These are phyloP conservation scores for Aquilaria agallochum DNA, from an alignment of 441 rosid genomes.

Conservation along the genomic window DNA sequence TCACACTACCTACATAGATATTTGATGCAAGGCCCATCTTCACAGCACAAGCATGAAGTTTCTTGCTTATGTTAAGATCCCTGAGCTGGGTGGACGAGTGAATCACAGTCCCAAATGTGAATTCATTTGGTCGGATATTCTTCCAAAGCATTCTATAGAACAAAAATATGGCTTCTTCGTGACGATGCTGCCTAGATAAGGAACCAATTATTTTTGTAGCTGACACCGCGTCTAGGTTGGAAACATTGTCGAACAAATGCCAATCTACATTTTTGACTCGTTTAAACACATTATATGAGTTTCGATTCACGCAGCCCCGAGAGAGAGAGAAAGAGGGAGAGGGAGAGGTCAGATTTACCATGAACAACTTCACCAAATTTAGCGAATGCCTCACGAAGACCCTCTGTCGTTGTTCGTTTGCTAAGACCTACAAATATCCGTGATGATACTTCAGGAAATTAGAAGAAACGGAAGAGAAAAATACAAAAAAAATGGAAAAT, in stretches of 20 bases:
- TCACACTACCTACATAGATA: conserved; percentile 71
- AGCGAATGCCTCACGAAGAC: not conserved
- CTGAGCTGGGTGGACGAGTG: conserved; percentile 36
- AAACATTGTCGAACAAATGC: conserved; percentile 49
- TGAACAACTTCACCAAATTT: conserved; percentile 4
- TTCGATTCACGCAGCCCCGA: not conserved
- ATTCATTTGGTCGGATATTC: conserved; percentile 54
- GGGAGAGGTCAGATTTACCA: not conserved
- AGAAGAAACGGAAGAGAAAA: not conserved
- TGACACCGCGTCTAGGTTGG: conserved; percentile 38
- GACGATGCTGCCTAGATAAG: conserved; percentile 32
- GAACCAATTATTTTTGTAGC: conserved; percentile 49
- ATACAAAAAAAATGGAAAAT: not conserved
- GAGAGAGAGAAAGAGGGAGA: not conserved
- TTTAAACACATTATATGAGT: too few species aligned
- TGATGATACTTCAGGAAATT: not conserved
- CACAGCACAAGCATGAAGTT: conserved; percentile 56
- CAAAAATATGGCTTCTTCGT: conserved; percentile 41
- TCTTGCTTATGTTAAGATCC: conserved; percentile 46
- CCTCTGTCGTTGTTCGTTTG: conserved; percentile 11
- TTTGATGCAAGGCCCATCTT: conserved; percentile 59
- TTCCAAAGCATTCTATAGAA: conserved; percentile 47
- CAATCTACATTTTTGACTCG: not conserved
- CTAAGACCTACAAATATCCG: conserved; percentile 9
- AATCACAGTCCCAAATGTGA: conserved; percentile 62